Percentiles rank a stretch among this genome's conserved stretches.
phyloP scores from a whole-genome alignment of 257 asterid genomes.

The Nicotiana tomentosiformis region DNA sequence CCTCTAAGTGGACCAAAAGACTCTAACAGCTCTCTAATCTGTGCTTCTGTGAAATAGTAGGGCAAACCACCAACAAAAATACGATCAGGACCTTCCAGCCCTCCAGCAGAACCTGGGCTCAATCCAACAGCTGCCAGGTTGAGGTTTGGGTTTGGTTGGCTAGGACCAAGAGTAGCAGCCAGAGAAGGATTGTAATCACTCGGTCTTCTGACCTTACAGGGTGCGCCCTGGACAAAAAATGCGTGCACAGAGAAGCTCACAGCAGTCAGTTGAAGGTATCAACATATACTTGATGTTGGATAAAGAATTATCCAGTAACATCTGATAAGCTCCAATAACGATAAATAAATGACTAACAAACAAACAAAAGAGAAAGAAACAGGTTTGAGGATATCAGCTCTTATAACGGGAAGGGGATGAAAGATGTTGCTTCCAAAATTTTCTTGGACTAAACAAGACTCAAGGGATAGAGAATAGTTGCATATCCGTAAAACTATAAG shows the following conservation, averaged over 20 bases:
- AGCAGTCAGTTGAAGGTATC: neutral
- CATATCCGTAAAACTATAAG: neutral
- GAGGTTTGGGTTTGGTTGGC: slow-evolving; percentile 83
- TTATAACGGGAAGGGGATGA: neutral
- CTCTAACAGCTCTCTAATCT: slow-evolving; percentile 91
- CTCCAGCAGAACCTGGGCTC: slow-evolving; percentile 86
- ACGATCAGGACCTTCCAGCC: slow-evolving; percentile 96
- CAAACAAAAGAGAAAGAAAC: neutral
- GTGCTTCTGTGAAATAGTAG: slow-evolving; percentile 84
- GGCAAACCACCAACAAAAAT: slow-evolving; percentile 95
- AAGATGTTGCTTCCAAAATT: neutral
- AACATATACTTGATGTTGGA: neutral
- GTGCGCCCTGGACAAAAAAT: slow-evolving; percentile 67
- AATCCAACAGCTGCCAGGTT: slow-evolving; percentile 88
- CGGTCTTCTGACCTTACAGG: slow-evolving; percentile 95
- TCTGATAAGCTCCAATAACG: neutral
- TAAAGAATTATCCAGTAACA: neutral
- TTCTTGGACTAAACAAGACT: neutral
- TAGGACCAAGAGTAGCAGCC: slow-evolving; percentile 97
- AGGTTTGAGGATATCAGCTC: neutral
- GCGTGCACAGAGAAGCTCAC: neutral
- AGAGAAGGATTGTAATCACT: slow-evolving; percentile 92
- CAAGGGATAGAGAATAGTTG: neutral
- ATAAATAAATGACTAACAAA: neutral
- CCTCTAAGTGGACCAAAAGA: slow-evolving; percentile 96